Evolutionary conservation across 1,284 basidiomycete species (phyloP), one percentile per base, ranked within the genome.

Genomic region (Moniliella sp.): DNA sequence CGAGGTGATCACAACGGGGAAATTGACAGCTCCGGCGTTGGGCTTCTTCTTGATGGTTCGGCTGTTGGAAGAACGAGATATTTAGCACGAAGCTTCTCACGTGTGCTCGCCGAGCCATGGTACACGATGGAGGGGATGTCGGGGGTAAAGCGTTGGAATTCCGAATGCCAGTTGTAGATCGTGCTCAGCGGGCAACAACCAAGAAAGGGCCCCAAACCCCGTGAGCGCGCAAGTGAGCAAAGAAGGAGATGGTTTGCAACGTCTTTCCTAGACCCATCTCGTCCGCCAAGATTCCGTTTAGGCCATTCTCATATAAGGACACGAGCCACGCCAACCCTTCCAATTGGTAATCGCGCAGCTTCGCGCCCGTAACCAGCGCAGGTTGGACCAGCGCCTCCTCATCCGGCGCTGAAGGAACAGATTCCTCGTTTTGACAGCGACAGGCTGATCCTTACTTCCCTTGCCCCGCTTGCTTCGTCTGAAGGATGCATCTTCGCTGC

Each of bases 241-340:
- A 73, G 61, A 93, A 91, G 0, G 84, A 73, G 31, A 93, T 91
- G 0, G 76, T 81, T 67, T 93, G 84, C 0, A 93, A 67, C 0
- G 84, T 93, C 32, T 37, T 33, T 13, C 54, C 83, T 0, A 91
- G 65, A 19, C 84, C 84, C 84, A 93, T 93, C 58, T 93, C 79
- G 46, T 83, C 79, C 26, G 79, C 45, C 18, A 94, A 62, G 36
- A 93, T 93, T 2, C 88, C 86, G 23, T 83, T 86, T 31, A 93
- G 75, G 2, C 88, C 84, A 48, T 88, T 91, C 62, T 82, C 75
- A 61, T 84, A 82, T 7, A 97, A 64, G 18, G 75, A 75, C 3
- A 79, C 76, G 76, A 97, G 82, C 88, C 88, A 97, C 43, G 88
- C 79, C 10, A 94, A 71, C 3, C 88, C 88, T 32, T 84, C 81